A percentile compares a stretch with the other conserved stretches of the same genome.
These are phyloP conservation scores for Pseudocercospora eumusae DNA, from an alignment of 2,329 filamentous ascomycete species.

Conservation along the genomic window DNA sequence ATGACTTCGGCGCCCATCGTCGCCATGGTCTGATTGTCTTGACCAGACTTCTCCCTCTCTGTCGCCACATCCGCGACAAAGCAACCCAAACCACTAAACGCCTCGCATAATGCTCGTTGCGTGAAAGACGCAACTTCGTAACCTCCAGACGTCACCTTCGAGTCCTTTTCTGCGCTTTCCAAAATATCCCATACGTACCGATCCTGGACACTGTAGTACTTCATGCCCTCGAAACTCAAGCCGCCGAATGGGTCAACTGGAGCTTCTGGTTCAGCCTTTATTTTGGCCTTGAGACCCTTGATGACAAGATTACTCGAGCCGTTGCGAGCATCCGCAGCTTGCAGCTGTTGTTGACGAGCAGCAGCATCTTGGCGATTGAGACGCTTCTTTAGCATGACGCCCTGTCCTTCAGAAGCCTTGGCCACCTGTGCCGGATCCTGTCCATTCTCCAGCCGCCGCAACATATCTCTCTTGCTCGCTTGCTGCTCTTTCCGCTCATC, in stretches of 20 bases:
- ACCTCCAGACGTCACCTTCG: conserved; percentile 71
- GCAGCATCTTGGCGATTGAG: conserved; percentile 60
- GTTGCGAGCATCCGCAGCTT: conserved; percentile 43
- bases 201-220: conserved; percentile 69
- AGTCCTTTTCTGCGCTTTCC: conserved; percentile 65
- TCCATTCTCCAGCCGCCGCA: conserved; percentile 67
- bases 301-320: conserved; percentile 55
- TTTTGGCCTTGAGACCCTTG: conserved; percentile 70
- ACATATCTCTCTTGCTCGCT: conserved; percentile 66
- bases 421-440: conserved; percentile 60
- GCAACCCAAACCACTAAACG: conserved; percentile 84
- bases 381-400: conserved; percentile 71
- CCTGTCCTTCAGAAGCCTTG: conserved; percentile 51
- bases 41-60: conserved; percentile 44
- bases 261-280: conserved; percentile 64
- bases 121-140: conserved; percentile 84
- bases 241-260: conserved; percentile 90
- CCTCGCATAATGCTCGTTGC: conserved; percentile 77
- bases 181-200: conserved; percentile 76
- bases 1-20: conserved; percentile 49
- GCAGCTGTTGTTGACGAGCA: conserved; percentile 45
- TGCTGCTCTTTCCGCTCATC: conserved; percentile 66
- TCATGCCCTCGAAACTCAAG: conserved; percentile 61
- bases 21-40: conserved; percentile 35
- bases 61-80: conserved; percentile 75